Percentiles rank a stretch among this genome's conserved stretches.
Conservation (phyloP, 1,139 yeast species). For the Pichiaceae sp. region DNA sequence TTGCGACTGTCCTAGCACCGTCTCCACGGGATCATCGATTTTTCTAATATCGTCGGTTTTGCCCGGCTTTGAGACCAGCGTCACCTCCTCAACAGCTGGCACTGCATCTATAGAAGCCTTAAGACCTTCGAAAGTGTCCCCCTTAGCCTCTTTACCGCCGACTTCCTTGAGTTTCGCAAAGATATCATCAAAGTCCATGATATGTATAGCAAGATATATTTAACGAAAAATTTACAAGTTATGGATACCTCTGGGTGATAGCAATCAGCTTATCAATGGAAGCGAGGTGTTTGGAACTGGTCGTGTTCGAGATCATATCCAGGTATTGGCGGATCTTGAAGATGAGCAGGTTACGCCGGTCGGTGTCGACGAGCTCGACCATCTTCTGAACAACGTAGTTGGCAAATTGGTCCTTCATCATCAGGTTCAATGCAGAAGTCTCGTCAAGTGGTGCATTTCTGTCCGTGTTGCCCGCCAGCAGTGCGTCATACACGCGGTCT, state of each 20-base stretch:
- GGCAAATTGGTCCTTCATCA: constrained; percentile 98
- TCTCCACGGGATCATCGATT: constrained; percentile 44
- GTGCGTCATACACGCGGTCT: constrained; percentile 50
- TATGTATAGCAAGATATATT: background rate
- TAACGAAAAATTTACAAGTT: background rate
- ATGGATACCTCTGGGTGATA: background rate
- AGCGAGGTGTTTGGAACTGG: constrained; percentile 72
- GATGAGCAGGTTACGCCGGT: constrained; percentile 55
- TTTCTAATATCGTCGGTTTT: constrained; percentile 8
- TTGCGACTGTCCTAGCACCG: constrained; percentile 7
- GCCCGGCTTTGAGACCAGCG: constrained; percentile 2
- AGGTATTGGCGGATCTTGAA: constrained; percentile 54
- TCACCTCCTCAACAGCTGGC: constrained; percentile 13
- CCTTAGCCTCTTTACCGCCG: constrained; percentile 3
- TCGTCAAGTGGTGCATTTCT: constrained; percentile 41
- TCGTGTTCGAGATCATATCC: constrained; percentile 46
- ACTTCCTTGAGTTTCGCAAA: constrained; percentile 13
- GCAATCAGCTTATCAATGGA: constrained; percentile 56
- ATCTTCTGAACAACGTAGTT: constrained; percentile 94
- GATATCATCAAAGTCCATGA: constrained; percentile 16
- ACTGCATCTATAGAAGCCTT: constrained; percentile 14
- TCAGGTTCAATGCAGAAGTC: constrained; percentile 58
- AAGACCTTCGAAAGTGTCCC: constrained; percentile 15
- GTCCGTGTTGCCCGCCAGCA: constrained; percentile 43
- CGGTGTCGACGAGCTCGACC: constrained; percentile 70